Evolutionary conservation across 1,284 basidiomycete species (phyloP).

Genomic region (Agaricales sp.): DNA sequence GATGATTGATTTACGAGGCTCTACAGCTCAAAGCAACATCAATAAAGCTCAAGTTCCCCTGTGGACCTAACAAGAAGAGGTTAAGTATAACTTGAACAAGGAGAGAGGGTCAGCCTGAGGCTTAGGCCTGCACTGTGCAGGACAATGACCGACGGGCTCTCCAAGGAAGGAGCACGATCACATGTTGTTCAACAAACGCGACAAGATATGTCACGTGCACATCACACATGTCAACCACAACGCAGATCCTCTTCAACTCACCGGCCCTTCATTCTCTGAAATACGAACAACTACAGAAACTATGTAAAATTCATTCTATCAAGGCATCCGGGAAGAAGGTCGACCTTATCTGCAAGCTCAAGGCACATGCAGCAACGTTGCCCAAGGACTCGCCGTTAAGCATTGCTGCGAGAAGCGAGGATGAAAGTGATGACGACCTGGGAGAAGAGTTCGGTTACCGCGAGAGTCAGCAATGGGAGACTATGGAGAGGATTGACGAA

Average conservation of each 20-base stretch:
- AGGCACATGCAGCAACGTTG: conserved; percentile 49
- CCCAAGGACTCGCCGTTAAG: conserved; percentile 42
- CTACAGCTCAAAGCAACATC: no score
- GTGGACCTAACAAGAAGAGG: no score
- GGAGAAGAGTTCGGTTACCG: conserved; percentile 18
- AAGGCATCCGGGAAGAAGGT: conserved; percentile 70
- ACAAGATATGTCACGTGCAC: no score
- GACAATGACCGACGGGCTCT: no score
- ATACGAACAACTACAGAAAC: conserved; percentile 67
- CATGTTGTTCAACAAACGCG: no score
- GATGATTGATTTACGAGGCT: no score
- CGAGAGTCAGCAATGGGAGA: background rate
- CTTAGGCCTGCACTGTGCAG: no score
- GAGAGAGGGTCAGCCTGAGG: no score
- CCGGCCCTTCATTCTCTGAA: conserved; percentile 71
- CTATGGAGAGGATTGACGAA: conserved; percentile 63
- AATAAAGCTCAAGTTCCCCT: no score
- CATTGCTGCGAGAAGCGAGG: conserved; percentile 37
- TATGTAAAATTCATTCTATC: conserved; percentile 71
- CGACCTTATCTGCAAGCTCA: conserved; percentile 58
- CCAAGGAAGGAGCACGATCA: no score
- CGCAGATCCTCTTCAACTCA: conserved; percentile 45
- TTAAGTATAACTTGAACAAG: no score
- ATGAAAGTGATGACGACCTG: conserved; percentile 22
- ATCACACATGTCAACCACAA: background rate